Evolutionary conservation across 179 eudicot genomes (phyloP), one percentile per base, ranked within the genome.

Genomic region (Silene vulgaris): DNA sequence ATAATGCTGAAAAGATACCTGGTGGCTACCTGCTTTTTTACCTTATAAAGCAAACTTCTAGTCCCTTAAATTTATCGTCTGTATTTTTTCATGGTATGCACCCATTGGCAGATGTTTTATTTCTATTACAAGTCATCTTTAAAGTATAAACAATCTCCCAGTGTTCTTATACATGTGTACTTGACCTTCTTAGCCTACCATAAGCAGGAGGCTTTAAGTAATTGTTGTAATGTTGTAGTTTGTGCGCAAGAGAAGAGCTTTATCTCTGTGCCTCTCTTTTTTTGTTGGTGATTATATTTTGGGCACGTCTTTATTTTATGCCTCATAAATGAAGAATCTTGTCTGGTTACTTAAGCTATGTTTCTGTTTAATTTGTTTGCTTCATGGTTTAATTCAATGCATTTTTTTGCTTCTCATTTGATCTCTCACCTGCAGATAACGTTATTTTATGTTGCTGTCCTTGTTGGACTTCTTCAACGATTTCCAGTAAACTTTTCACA

Each of bases 401-500:
- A 17, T 56, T 67, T 69, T 57, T 57, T 12, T 48, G 71, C 63
- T 40, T 60, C 75, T 82, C 23, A 73, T 71, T 16, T 71, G 50
- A 29, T 66, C 32, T 70, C 67, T 17, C 37, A 8, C 64, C 77
- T 86, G 84, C 91, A 94, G 98, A 89, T 92, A 78, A 87, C 92
- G 23, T 64, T 94, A 82, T 89, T 94, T 78, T 94, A 92, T 83
- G 86, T 86, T 75, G 96, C 96, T 56, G 85, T 88, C 65, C 85
- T 94, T 56, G 94, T 87, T 61, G 96, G 88, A 57, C 87, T 90
- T 77, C 86, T 88, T 82, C 95, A 88, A 40, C 87, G 97, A 29
- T 86, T 91, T 73, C 92, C 93, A 57, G 76, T 93, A 35, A 91
- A 78, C 83, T 93, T 93, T 69, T 90, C 95, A 78, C 91, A 88